Conservation (phyloP, 805 yeast species). For the Wickerhamomyces queroliae region DNA sequence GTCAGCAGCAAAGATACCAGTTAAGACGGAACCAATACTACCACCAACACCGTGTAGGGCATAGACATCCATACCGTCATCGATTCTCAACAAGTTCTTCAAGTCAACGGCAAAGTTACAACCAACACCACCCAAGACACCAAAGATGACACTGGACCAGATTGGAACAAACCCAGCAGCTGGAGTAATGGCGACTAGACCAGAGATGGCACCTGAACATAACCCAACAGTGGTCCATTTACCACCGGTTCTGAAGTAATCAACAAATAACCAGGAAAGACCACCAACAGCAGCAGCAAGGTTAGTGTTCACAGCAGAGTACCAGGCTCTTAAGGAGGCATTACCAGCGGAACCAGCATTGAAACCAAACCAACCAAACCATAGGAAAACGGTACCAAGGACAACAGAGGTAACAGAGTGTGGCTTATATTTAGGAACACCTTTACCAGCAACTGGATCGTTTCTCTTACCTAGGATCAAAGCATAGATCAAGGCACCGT, state of each 20-base stretch:
- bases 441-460: constrained; percentile 64
- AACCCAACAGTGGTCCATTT: constrained; percentile 93
- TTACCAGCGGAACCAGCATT: constrained; percentile 98
- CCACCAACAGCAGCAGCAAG: constrained; percentile 93
- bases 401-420: constrained; percentile 89
- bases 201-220: constrained; percentile 91
- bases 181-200: constrained; percentile 93
- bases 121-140: constrained; percentile 66
- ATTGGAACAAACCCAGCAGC: constrained; percentile 96
- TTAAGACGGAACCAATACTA: constrained; percentile 70
- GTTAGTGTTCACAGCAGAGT: constrained; percentile 90
- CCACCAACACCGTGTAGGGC: constrained; percentile 96
- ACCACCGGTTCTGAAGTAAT: constrained; percentile 71
- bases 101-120: constrained; percentile 86
- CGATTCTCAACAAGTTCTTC: constrained; percentile 66
- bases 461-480: constrained; percentile 87
- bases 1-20: constrained; percentile 91
- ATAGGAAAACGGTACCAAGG: constrained; percentile 86
- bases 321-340: constrained; percentile 89
- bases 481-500: constrained; percentile 92
- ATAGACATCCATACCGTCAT: constrained; percentile 94
- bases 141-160: constrained; percentile 82
- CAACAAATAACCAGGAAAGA: constrained; percentile 89
- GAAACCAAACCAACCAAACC: constrained; percentile 99
- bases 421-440: constrained; percentile 87